Conservation (phyloP, 306 rosid species). For the Macrotyloma uniflorum region DNA sequence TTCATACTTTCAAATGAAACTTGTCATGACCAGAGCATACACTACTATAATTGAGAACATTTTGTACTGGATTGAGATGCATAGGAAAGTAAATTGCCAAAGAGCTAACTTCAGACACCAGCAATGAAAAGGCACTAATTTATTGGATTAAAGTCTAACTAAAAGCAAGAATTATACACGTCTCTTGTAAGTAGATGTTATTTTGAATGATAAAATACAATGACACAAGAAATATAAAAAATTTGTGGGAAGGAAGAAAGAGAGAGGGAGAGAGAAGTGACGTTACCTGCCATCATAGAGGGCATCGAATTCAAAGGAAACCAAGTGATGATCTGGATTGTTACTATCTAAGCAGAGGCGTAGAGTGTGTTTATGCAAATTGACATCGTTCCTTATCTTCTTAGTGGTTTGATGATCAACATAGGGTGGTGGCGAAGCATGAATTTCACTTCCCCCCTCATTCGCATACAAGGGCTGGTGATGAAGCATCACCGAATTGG, state of each 20-base stretch:
- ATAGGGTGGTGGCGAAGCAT: conserved; percentile 58
- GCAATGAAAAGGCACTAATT: background rate
- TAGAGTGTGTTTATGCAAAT: conserved; percentile 75
- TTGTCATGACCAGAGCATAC: background rate
- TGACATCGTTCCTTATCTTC: conserved; percentile 86
- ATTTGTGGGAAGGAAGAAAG: too few species aligned
- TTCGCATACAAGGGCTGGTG: background rate
- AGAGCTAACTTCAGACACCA: background rate
- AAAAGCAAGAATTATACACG: background rate
- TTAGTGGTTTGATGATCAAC: conserved; percentile 81
- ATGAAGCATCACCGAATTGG: conserved; percentile 50
- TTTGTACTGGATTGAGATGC: background rate
- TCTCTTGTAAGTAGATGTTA: background rate
- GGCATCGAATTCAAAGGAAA: conserved; percentile 85
- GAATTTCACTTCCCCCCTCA: conserved; percentile 7
- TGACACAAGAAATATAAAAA: too few species aligned
- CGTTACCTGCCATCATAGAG: conserved; percentile 74
- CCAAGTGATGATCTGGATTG: conserved; percentile 75
- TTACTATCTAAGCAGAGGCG: conserved; percentile 61
- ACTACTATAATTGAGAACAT: background rate
- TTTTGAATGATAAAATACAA: background rate
- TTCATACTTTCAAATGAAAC: background rate
- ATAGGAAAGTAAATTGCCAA: background rate
- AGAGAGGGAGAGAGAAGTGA: background rate
- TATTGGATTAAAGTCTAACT: background rate